These are phyloP conservation scores for Ottelia alismoides DNA, from an alignment of 106 monocot genomes.

Conservation along the genomic window DNA sequence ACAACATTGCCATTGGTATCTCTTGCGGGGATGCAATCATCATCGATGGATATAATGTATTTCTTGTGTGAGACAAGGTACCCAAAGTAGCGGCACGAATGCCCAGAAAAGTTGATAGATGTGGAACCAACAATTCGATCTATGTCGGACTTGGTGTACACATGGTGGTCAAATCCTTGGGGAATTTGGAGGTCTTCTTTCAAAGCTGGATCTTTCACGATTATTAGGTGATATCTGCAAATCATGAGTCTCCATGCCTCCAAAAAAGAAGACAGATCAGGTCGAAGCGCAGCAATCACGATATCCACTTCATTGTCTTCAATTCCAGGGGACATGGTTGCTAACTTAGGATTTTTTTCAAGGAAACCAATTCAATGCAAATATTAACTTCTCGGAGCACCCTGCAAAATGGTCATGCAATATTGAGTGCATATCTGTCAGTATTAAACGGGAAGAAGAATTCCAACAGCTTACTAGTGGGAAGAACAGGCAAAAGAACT, in stretches of 20 bases:
- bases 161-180: conserved; percentile 57
- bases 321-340: conserved; percentile 49
- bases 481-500: conserved; percentile 56
- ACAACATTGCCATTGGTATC: conserved; percentile 22
- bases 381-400: conserved; percentile 69
- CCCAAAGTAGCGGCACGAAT: conserved; percentile 82
- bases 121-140: conserved; percentile 24
- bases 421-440: not conserved
- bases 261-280: conserved; percentile 55
- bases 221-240: conserved; percentile 57
- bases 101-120: conserved; percentile 58
- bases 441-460: not conserved
- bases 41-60: conserved; percentile 68
- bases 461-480: conserved; percentile 47
- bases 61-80: conserved; percentile 79
- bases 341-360: not conserved
- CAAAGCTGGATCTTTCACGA: conserved; percentile 73
- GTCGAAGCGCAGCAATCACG: conserved; percentile 56
- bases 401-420: conserved; percentile 24
- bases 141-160: conserved; percentile 70
- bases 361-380: not conserved
- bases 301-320: conserved; percentile 57
- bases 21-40: conserved; percentile 55
- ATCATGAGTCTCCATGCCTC: conserved; percentile 67
- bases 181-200: conserved; percentile 52